Evolutionary conservation across 1,139 yeast genomes (phyloP).

Genomic region (Blastobotrys arbuscula): DNA sequence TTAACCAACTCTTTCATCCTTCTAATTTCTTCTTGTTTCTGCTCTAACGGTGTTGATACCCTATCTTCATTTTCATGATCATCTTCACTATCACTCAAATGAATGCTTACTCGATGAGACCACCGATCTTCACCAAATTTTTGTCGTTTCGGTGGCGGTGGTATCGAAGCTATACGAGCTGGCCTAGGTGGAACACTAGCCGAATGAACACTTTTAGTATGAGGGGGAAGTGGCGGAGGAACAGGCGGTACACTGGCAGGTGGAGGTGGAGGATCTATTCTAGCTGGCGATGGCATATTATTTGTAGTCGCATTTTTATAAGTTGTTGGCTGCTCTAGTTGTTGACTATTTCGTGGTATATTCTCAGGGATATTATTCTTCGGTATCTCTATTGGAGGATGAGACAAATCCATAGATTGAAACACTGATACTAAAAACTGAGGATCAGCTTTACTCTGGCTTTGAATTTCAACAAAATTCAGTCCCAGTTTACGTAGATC

Average conservation of each 20-base stretch:
- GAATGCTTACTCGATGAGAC: constrained; percentile 22
- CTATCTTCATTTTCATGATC: constrained; percentile 11
- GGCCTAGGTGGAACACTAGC: not conserved
- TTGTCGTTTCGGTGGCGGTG: constrained; percentile 4
- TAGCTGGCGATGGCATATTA: not conserved
- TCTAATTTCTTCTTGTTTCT: constrained; percentile 14
- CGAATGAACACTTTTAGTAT: not conserved
- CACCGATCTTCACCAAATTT: constrained; percentile 36
- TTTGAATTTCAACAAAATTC: constrained; percentile 27
- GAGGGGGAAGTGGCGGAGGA: not conserved
- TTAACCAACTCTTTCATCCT: constrained; percentile 14
- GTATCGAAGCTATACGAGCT: not conserved
- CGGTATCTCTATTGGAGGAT: constrained; percentile 7
- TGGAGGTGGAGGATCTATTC: not conserved
- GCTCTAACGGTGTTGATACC: constrained; percentile 6
- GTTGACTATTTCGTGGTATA: not conserved
- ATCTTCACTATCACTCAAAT: constrained; percentile 23
- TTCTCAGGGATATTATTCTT: not conserved
- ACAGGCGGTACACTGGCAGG: not conserved
- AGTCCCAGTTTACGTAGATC: constrained; percentile 29
- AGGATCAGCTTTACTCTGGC: constrained; percentile 20
- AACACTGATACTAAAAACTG: constrained; percentile 20
- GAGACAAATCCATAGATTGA: constrained; percentile 19
- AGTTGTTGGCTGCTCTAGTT: not conserved
- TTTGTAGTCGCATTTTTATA: not conserved